Evolutionary conservation across 805 yeast genomes (phyloP).

Genomic region (Starmera quercuum): DNA sequence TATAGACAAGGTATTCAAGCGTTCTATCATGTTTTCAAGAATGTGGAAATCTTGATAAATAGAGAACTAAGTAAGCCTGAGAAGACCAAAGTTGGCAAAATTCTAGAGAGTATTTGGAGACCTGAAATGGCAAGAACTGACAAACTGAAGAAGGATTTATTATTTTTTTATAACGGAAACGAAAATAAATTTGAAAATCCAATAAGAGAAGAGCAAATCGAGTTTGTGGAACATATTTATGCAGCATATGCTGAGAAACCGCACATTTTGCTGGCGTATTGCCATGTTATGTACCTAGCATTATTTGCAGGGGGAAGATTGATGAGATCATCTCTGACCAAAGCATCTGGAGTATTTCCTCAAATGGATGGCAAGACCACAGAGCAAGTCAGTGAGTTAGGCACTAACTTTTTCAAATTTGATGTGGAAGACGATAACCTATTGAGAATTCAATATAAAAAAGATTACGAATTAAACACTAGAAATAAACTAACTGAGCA

Average conservation of each 20-base stretch:
- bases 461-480: constrained; percentile 72
- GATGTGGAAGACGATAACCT: constrained; percentile 61
- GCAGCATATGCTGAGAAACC: constrained; percentile 54
- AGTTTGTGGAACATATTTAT: constrained; percentile 53
- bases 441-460: constrained; percentile 59
- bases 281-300: constrained; percentile 81
- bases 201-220: constrained; percentile 52
- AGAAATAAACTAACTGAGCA: constrained; percentile 61
- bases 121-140: constrained; percentile 61
- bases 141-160: constrained; percentile 50
- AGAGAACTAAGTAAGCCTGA: constrained; percentile 33
- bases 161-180: constrained; percentile 56
- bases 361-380: constrained; percentile 59
- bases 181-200: constrained; percentile 50
- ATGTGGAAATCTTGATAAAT: constrained; percentile 49
- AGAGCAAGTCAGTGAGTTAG: constrained; percentile 51
- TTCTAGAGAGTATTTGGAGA: constrained; percentile 56
- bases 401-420: constrained; percentile 66
- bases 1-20: constrained; percentile 77
- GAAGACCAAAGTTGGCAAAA: constrained; percentile 21
- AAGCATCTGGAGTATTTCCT: constrained; percentile 69
- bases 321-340: constrained; percentile 57
- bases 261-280: constrained; percentile 64
- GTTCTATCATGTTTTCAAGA: constrained; percentile 59
- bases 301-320: constrained; percentile 81